These are phyloP conservation scores for Clitopilus passeckerianus DNA, from an alignment of 768 basidiomycete species.

Conservation along the genomic window DNA sequence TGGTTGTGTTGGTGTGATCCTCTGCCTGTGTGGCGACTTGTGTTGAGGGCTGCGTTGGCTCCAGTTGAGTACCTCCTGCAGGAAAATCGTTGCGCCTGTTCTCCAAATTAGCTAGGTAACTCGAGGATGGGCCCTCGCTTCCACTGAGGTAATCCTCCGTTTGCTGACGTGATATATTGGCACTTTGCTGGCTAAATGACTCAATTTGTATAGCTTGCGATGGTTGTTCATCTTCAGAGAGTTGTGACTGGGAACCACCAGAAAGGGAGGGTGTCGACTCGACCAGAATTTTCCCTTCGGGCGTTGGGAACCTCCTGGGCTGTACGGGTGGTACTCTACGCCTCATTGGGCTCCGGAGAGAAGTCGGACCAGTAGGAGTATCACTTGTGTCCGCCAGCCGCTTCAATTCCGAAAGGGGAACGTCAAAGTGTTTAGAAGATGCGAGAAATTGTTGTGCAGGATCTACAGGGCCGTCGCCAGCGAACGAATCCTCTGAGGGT, in stretches of 20 bases:
- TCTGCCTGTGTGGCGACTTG: not conserved
- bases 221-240: conserved; percentile 11
- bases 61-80: not conserved
- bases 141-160: not conserved
- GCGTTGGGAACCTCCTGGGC: conserved; percentile 6
- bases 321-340: not conserved
- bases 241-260: conserved; percentile 30
- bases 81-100: not conserved
- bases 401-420: conserved; percentile 56
- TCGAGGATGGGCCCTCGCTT: not conserved
- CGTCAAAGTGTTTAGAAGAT: conserved; percentile 42
- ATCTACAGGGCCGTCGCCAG: conserved; percentile 42
- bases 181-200: not conserved
- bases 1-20: not conserved
- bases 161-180: not conserved
- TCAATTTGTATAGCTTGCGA: not conserved
- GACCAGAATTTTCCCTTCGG: conserved; percentile 32
- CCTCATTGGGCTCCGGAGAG: not conserved
- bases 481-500: conserved; percentile 62
- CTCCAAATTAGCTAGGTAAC: not conserved
- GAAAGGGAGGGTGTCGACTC: conserved; percentile 50
- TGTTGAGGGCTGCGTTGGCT: not conserved
- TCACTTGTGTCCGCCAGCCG: conserved; percentile 7
- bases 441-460: conserved; percentile 41
- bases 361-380: not conserved